Percentiles rank a stretch among this genome's conserved stretches.
These are phyloP conservation scores for Fomes fomentarius DNA, from an alignment of 1,284 basidiomycete genomes.

Conservation along the genomic window DNA sequence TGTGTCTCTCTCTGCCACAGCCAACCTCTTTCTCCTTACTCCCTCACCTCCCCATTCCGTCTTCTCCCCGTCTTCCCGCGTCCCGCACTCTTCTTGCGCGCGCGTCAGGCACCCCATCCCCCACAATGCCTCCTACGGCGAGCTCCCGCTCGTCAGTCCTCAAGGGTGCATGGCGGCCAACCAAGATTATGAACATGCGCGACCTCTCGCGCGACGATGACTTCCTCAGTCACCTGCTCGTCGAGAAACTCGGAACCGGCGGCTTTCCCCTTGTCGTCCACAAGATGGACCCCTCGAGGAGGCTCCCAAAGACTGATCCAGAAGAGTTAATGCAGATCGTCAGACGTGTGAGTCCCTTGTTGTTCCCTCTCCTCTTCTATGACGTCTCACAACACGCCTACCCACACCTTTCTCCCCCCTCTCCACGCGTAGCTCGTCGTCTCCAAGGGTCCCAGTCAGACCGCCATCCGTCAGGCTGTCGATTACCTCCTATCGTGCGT, in stretches of 20 bases:
- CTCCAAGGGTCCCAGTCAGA: slow-evolving; percentile 53
- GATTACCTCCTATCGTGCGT: slow-evolving; percentile 75
- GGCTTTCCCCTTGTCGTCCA: slow-evolving; percentile 77
- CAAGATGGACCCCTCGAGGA: slow-evolving; percentile 79
- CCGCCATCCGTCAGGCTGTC: slow-evolving; percentile 66
- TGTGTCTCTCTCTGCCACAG: slow-evolving; percentile 12
- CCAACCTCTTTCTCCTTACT: slow-evolving; percentile 1
- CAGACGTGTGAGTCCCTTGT: slow-evolving; percentile 62
- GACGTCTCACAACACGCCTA: slow-evolving; percentile 21
- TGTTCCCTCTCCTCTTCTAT: slow-evolving; percentile 28
- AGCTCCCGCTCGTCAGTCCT: slow-evolving; percentile 25
- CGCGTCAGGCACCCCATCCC: slow-evolving; percentile 6
- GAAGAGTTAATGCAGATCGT: slow-evolving; percentile 69
- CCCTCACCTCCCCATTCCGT: slow-evolving; percentile 4
- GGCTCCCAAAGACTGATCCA: slow-evolving; percentile 72
- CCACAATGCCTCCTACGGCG: slow-evolving; percentile 26
- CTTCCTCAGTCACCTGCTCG: slow-evolving; percentile 82
- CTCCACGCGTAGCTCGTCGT: slow-evolving; percentile 53
- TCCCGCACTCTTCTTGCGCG: slow-evolving; percentile 3
- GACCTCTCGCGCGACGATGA: slow-evolving; percentile 87
- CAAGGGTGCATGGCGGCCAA: slow-evolving; percentile 63
- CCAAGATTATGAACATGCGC: slow-evolving; percentile 85
- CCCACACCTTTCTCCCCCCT: slow-evolving; percentile 27
- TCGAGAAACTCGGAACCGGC: slow-evolving; percentile 82
- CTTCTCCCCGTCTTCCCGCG: slow-evolving; percentile 4